Evolutionary conservation across 75 land plant species (phyloP), one percentile per base, ranked within the genome.

Genomic region (Cryptomeria japonica): DNA sequence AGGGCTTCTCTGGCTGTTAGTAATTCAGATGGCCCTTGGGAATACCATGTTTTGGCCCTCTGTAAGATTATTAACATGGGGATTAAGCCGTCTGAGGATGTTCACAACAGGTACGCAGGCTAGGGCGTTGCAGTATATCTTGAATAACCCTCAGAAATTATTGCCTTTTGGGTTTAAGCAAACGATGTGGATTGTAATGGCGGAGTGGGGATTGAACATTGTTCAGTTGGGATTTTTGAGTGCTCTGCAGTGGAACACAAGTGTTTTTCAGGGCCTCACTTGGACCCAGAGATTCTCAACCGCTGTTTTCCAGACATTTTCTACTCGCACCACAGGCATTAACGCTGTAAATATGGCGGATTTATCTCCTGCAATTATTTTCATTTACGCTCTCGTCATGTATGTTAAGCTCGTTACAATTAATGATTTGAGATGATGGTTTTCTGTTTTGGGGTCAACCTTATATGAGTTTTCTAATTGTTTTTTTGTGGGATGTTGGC

Each of bases 301-400:
- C 18, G 89, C 87, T 0, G 41, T 95, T 39, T 94, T 96, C 79
- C 90, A 93, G 89, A 82, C 90, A 9, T 88, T 93, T 31, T 91
- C 92, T 51, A 85, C 97, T 7, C 89, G 99, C 70, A 94, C 92
- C 85, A 77, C 92, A 1, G 99, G 99, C 5, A 95, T 91, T 5
- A 44, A 39, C 6, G 78, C 91, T 51, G 58, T 97, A 32, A 89
- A 93, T 85, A 68, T 97, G 56, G 86, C 92, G n/a, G 41, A 58
- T 61, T 18, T 96, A 13, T 89, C 97, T 18, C 90, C 96, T 0
- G 91, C 97, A 3, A 88, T 95, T 32, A 84, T 96, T 76, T 92
- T 94, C 82, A 79, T 97, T 28, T 95, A 88, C 86, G 84, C 89
- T 31, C 87, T 90, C 32, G 92, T 95, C 93, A 95, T 95, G 96